Evolutionary conservation across 495 filamentous ascomycete species (phyloP), one percentile per base, ranked within the genome.

Genomic region (Hyaloscypha hepaticicola): DNA sequence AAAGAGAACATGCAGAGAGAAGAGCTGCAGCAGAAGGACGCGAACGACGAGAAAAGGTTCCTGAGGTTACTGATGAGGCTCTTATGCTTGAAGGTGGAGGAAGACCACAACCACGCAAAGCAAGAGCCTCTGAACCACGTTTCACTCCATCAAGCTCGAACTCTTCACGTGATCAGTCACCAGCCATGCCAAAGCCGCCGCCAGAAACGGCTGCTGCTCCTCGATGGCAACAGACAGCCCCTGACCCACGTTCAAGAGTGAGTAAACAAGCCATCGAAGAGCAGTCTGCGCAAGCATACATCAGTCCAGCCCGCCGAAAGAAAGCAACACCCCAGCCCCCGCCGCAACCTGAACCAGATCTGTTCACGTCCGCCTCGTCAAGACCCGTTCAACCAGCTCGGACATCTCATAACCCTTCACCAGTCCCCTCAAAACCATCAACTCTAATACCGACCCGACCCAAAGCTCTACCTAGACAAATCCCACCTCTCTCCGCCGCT

Each of bases 301-400:
- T 97, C 41, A 96, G 92, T 72, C 91, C 93, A 31, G 92, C 93
- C 2, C 83, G 95, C 58, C 83, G 93, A 68, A 90, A 88, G 76
- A 90, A 88, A 70, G 73, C 83, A 1, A 79, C 82, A 27, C 79
- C 79, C 5, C 75, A 80, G 64, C 76, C 82, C 1, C 38, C 67
- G 38, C 11, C 27, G 26, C 33, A 60, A 49, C 33, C 63, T 4
- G 69, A 71, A 58, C 38, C 64, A 16, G 71, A 73, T 27, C 57
- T 70, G 0, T 60, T 72, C 48, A 61, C 56, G 50, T 56, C 62
- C 25, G 34, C 28, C 0, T 53, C 58, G 22, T 55, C 65, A 29
- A 60, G 55, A 29, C 63, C 66, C 1, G 33, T 51, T 52, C 59
- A 64, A 50, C 59, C 61, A 28, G 55, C 58, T 21, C 48, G 61